A percentile compares a stretch with the other conserved stretches of the same genome.
These are phyloP conservation scores for Yarrowia yakushimensis DNA, from an alignment of 805 yeast genomes.

Conservation along the genomic window DNA sequence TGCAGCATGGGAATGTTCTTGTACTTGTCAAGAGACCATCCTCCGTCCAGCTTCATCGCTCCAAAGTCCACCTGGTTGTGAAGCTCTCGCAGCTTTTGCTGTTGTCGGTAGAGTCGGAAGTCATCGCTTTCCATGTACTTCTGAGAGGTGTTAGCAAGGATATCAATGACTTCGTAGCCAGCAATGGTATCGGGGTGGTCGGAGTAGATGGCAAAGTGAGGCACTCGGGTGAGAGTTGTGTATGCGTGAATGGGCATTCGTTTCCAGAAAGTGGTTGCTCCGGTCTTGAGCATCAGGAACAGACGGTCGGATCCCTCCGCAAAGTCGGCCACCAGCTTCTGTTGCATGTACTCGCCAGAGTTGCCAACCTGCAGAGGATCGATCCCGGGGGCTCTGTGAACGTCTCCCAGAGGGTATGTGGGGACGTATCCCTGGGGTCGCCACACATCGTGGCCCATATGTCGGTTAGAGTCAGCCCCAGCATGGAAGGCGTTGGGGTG, in stretches of 20 bases:
- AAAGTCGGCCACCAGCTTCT: conserved; percentile 32
- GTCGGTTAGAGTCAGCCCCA: conserved; percentile 6
- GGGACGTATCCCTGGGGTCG: conserved; percentile 17
- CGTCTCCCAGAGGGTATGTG: conserved; percentile 10
- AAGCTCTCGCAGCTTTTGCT: conserved; percentile 31
- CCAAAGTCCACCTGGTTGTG: conserved; percentile 32
- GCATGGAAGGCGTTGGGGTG: conserved; percentile 17
- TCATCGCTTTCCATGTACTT: conserved; percentile 27
- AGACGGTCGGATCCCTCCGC: conserved; percentile 32
- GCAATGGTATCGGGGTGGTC: conserved; percentile 37
- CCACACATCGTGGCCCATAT: conserved; percentile 23
- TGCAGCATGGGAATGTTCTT: conserved; percentile 41
- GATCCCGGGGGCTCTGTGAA: neutral
- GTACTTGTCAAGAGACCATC: conserved; percentile 40
- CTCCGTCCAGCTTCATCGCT: conserved; percentile 29
- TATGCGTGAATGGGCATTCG: conserved; percentile 39
- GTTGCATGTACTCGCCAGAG: conserved; percentile 27
- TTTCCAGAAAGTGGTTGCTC: conserved; percentile 38
- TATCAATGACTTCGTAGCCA: conserved; percentile 38
- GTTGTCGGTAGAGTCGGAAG: conserved; percentile 34
- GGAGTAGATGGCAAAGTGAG: conserved; percentile 38
- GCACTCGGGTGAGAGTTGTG: conserved; percentile 38
- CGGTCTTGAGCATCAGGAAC: conserved; percentile 40
- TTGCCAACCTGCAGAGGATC: conserved; percentile 1
- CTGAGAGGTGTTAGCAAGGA: conserved; percentile 32